These are phyloP conservation scores for Macadamia integrifolia DNA, from an alignment of 164 flowering plant species.

Conservation along the genomic window DNA sequence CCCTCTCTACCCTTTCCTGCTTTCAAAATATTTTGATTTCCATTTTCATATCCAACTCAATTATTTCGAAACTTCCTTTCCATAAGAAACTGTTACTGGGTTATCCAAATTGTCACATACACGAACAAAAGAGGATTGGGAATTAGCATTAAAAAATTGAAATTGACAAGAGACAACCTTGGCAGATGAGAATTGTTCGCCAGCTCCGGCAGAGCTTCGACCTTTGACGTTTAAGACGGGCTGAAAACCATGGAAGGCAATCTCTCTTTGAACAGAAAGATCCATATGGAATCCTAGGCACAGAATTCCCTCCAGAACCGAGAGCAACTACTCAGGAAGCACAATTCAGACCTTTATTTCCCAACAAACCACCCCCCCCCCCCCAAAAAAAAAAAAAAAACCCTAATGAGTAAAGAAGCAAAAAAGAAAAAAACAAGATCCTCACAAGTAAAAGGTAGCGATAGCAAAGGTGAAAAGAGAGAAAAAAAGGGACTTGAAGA, in stretches of 20 bases:
- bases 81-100: too few relatives aligned
- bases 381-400: conserved; percentile 1
- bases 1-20: too few relatives aligned
- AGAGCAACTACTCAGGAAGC: conserved; percentile 68
- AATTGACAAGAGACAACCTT: conserved; percentile 1
- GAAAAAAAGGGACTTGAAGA: conserved; percentile 34
- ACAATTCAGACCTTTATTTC: conserved; percentile 49
- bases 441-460: too few relatives aligned
- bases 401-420: too few relatives aligned
- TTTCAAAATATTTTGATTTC: too few relatives aligned
- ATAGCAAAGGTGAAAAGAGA: too few relatives aligned
- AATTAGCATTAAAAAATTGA: too few relatives aligned
- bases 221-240: background rate
- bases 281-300: conserved; percentile 66
- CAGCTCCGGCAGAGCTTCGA: background rate
- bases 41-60: too few relatives aligned
- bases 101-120: too few relatives aligned
- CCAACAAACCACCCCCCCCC: background rate
- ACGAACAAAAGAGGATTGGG: too few relatives aligned
- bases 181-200: conserved; percentile 4
- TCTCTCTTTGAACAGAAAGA: conserved; percentile 40
- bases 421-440: too few relatives aligned
- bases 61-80: too few relatives aligned
- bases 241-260: conserved; percentile 44
- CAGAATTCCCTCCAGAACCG: conserved; percentile 67